Evolutionary conservation across 164 flowering plant genomes (phyloP).

Genomic region (Magnolia kwangsiensis): DNA sequence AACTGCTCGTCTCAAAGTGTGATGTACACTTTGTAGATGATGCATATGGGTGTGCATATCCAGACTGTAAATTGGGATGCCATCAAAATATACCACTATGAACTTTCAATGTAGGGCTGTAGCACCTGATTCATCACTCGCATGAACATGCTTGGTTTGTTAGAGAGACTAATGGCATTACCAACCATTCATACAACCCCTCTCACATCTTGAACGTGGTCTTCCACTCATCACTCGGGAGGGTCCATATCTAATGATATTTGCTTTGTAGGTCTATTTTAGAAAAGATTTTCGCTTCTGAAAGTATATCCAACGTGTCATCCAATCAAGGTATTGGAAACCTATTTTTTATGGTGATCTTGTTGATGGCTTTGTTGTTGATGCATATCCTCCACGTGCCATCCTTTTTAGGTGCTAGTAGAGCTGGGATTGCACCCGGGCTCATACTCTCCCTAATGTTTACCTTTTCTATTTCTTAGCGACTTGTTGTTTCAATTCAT

Average conservation of each 20-base stretch:
- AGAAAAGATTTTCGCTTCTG: neutral
- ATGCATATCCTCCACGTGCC: neutral
- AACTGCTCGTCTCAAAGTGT: too few species aligned
- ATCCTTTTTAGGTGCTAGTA: conserved; percentile 2
- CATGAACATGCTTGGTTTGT: conserved; percentile 2
- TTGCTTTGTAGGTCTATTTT: neutral
- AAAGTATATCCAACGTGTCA: neutral
- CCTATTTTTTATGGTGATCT: neutral
- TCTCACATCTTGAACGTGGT: neutral
- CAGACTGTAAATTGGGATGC: too few species aligned
- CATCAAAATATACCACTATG: too few species aligned
- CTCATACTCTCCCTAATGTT: conserved; percentile 5
- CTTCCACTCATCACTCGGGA: neutral
- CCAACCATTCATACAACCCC: too few species aligned
- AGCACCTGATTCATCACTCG: neutral
- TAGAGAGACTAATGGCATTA: neutral
- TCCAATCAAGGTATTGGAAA: neutral
- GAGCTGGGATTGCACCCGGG: neutral
- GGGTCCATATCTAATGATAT: neutral
- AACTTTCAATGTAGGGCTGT: neutral
- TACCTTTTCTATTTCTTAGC: too few species aligned
- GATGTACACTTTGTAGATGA: too few species aligned
- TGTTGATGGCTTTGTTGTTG: neutral
- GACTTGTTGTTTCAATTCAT: too few species aligned
- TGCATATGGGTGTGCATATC: too few species aligned